Percentiles rank a stretch among this genome's conserved stretches.
Evolutionary conservation across 1,284 basidiomycete genomes (phyloP).

Genomic region (Cryptococcus sp.): DNA sequence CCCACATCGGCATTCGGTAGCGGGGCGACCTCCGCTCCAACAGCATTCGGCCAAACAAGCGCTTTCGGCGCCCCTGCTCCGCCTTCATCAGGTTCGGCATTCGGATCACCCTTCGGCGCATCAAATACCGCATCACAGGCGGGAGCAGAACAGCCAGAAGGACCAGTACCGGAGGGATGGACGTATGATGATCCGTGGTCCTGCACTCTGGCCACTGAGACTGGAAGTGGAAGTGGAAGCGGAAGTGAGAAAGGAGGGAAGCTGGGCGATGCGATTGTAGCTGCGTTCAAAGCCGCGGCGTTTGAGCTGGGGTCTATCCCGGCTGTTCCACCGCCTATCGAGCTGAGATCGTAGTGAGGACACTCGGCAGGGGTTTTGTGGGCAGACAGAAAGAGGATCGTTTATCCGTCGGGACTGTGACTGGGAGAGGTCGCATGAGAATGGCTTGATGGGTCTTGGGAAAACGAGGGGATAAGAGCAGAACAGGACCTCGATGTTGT

Average conservation of each 20-base stretch:
- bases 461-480: too few relatives aligned
- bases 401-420: too few relatives aligned
- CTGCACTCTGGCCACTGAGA: constrained; percentile 24
- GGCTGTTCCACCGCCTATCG: constrained; percentile 72
- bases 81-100: constrained; percentile 3
- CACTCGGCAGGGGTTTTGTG: too few relatives aligned
- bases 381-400: too few relatives aligned
- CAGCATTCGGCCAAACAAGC: constrained; percentile 2
- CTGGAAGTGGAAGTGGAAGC: constrained; percentile 14
- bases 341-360: constrained; percentile 52
- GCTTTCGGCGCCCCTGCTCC: constrained; percentile 8
- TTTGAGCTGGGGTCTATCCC: constrained; percentile 77
- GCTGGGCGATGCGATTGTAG: constrained; percentile 54
- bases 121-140: constrained; percentile 1
- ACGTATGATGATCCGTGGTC: constrained; percentile 48
- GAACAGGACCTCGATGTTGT: too few relatives aligned
- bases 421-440: too few relatives aligned
- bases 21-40: not conserved
- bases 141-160: constrained; percentile 11
- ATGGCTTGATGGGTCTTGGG: too few relatives aligned
- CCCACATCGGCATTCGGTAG: not conserved
- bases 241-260: constrained; percentile 21
- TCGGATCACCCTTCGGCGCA: constrained; percentile 1
- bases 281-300: constrained; percentile 63
- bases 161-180: constrained; percentile 54